phyloP scores from a whole-genome alignment of 176 grass and related monocot species.

The Eleusine indica region DNA sequence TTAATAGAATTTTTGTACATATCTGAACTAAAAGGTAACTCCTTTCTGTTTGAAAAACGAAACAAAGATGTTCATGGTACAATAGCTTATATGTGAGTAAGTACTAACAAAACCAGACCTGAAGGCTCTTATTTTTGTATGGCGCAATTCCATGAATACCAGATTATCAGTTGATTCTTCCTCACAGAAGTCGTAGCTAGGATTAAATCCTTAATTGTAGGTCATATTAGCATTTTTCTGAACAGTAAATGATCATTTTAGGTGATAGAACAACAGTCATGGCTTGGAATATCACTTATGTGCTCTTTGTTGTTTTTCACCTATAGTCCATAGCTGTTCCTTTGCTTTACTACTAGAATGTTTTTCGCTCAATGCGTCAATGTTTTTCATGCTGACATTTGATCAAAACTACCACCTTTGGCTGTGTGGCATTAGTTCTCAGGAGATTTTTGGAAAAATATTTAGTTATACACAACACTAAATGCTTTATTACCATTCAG shows the following conservation, averaged over 20 bases:
- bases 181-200: conserved; percentile 10
- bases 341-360: conserved; percentile 5
- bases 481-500: conserved; percentile 15
- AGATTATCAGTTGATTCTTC: conserved; percentile 18
- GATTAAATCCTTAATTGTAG: neutral
- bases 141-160: neutral
- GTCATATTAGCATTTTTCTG: conserved; percentile 23
- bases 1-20: conserved; percentile 18
- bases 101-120: neutral
- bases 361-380: neutral
- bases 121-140: neutral
- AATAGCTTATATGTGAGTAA: neutral
- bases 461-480: neutral
- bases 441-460: conserved; percentile 22
- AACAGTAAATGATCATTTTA: conserved; percentile 6
- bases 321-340: conserved; percentile 1
- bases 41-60: neutral
- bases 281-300: neutral
- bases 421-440: conserved; percentile 17
- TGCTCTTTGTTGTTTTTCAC: neutral
- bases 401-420: conserved; percentile 2
- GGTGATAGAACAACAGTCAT: conserved; percentile 31
- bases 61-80: neutral
- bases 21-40: neutral
- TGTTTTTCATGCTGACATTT: conserved; percentile 5